These are phyloP conservation scores for Nicotiana tomentosiformis DNA, from an alignment of 257 asterid genomes.

Conservation along the genomic window DNA sequence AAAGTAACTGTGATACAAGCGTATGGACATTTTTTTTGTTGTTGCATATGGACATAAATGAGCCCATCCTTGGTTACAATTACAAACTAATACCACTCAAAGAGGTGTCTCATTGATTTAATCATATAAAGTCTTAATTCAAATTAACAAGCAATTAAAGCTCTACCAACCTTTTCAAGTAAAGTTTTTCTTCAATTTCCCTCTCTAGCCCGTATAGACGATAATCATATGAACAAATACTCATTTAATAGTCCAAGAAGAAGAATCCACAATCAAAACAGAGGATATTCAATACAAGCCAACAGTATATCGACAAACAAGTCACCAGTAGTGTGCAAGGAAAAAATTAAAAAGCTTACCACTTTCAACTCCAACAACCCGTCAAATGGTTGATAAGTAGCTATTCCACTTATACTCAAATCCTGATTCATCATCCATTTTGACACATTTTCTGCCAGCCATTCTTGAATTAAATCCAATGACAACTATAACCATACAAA, in stretches of 20 bases:
- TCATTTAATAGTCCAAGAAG: neutral
- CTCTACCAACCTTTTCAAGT: neutral
- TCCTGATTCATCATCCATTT: conserved; percentile 29
- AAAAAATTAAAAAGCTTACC: conserved; percentile 23
- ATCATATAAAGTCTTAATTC: neutral
- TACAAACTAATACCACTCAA: neutral
- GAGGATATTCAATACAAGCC: neutral
- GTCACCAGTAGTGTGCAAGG: neutral
- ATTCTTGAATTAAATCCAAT: conserved; percentile 49
- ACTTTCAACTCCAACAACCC: conserved; percentile 56
- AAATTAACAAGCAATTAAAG: neutral
- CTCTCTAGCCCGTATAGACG: neutral
- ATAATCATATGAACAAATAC: neutral
- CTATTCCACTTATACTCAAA: conserved; percentile 29
- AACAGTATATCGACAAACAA: neutral
- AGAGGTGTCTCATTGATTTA: neutral
- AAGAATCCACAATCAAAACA: neutral
- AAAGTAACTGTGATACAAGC: neutral
- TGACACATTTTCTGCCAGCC: conserved; percentile 38
- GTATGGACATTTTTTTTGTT: neutral
- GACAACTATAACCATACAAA: conserved; percentile 30
- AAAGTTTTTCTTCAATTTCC: neutral
- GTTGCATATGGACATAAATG: neutral
- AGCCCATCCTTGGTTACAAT: neutral
- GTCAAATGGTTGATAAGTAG: conserved; percentile 58